Conservation (phyloP, 1,139 yeast species). For the Debaryomyces robertsiae region DNA sequence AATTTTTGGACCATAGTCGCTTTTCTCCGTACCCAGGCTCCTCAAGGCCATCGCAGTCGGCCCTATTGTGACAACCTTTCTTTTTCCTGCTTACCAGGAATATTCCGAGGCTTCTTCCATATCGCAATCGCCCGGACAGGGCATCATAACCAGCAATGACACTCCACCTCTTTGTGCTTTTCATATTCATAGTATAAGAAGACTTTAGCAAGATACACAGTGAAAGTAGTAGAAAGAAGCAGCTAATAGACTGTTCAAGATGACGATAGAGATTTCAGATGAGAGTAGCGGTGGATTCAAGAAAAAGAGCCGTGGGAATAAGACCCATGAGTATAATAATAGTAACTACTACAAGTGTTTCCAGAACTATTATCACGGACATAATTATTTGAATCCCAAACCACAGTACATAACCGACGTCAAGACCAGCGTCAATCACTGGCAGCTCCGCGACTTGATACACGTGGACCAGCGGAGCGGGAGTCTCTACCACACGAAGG, state of each 20-base stretch:
- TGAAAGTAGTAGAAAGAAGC: not conserved
- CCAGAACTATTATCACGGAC: conserved; percentile 49
- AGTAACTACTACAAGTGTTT: conserved; percentile 37
- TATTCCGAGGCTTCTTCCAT: not conserved
- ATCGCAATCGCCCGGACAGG: not conserved
- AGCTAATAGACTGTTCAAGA: not conserved
- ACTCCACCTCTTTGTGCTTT: conserved; percentile 10
- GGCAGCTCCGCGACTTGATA: conserved; percentile 85
- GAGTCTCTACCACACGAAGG: conserved; percentile 35
- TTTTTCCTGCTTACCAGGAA: too few relatives aligned
- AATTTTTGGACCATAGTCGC: too few relatives aligned
- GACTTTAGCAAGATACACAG: not conserved
- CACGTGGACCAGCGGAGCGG: conserved; percentile 41
- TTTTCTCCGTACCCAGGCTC: too few relatives aligned
- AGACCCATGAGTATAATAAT: conserved; percentile 12
- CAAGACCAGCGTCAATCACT: conserved; percentile 56
- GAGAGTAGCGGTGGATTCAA: conserved; percentile 4
- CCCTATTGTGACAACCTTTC: too few relatives aligned
- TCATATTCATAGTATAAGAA: not conserved
- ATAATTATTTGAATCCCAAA: conserved; percentile 39
- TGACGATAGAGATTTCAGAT: conserved; percentile 14
- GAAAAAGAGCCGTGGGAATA: conserved; percentile 6
- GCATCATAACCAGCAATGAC: conserved; percentile 9
- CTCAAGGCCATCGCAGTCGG: too few relatives aligned
- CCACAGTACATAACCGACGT: conserved; percentile 40